These are phyloP conservation scores for Pichia inconspicua DNA, from an alignment of 1,139 yeast species.

Conservation along the genomic window DNA sequence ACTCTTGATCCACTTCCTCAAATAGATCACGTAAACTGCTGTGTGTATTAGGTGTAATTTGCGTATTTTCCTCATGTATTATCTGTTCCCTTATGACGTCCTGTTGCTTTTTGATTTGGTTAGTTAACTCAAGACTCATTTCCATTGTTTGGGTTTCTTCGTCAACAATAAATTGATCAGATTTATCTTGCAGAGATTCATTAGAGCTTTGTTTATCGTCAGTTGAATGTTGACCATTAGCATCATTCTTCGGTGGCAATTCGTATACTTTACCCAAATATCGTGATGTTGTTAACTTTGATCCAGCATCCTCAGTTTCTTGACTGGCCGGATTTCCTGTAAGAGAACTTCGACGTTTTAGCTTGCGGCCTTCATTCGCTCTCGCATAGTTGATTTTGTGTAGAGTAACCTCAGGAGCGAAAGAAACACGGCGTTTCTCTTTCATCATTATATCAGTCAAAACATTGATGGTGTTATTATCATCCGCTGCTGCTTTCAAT, in stretches of 20 bases:
- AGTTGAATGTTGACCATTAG: too few species aligned
- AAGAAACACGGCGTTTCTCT: conserved; percentile 51
- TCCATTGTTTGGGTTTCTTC: conserved; percentile 26
- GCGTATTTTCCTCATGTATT: background rate
- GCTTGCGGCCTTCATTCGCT: conserved; percentile 5
- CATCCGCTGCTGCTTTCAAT: conserved; percentile 25
- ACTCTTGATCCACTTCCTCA: conserved; percentile 9
- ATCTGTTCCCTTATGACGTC: conserved; percentile 7
- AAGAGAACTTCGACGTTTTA: conserved; percentile 7
- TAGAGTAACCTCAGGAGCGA: conserved; percentile 69
- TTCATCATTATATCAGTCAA: conserved; percentile 18
- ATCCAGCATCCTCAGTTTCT: background rate
- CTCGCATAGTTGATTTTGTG: conserved; percentile 40
- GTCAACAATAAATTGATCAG: conserved; percentile 8
- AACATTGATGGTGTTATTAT: conserved; percentile 27
- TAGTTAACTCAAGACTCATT: conserved; percentile 20
- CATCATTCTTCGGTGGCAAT: background rate
- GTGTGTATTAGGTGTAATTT: background rate
- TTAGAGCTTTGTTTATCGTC: background rate
- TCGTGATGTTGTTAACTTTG: conserved; percentile 6
- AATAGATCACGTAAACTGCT: conserved; percentile 12
- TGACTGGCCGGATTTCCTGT: background rate
- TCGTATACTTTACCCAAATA: conserved; percentile 7
- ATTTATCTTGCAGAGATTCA: background rate
- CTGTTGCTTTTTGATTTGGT: conserved; percentile 15